phyloP scores from a whole-genome alignment of 345 rosid species.

The Gossypium ekmanianum region DNA sequence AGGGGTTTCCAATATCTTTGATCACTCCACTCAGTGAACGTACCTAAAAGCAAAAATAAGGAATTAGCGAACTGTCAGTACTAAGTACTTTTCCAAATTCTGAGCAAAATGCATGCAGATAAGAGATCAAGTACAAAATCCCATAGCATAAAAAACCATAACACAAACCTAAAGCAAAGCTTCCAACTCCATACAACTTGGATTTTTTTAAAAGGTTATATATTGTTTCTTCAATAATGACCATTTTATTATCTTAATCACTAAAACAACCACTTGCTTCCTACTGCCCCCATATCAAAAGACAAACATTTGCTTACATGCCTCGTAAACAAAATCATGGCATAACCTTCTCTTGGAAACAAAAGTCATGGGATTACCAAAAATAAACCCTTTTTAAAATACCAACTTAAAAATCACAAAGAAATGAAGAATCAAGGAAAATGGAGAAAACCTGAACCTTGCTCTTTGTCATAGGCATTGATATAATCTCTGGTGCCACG shows the following conservation, averaged over 20 bases:
- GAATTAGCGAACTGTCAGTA: neutral
- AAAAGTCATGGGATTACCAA: too few species aligned
- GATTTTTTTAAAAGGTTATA: neutral
- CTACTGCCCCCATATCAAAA: neutral
- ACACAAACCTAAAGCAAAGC: neutral
- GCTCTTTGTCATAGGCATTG: conserved; percentile 47
- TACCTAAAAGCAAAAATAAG: too few species aligned
- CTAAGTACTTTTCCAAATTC: neutral
- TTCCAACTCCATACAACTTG: neutral
- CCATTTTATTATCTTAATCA: neutral
- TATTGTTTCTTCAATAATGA: neutral
- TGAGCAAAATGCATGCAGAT: neutral
- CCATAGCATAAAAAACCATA: neutral
- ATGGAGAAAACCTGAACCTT: conserved; percentile 38
- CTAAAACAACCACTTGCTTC: neutral
- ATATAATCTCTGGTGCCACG: conserved; percentile 52
- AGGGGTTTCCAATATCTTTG: neutral
- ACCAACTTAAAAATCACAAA: neutral
- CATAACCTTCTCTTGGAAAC: neutral
- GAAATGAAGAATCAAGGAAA: neutral
- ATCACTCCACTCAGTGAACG: too few species aligned
- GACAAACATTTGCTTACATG: neutral
- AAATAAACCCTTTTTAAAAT: neutral
- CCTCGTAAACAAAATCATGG: neutral
- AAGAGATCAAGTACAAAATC: neutral